phyloP scores from a whole-genome alignment of 257 asterid species.

The Echites panduratus region DNA sequence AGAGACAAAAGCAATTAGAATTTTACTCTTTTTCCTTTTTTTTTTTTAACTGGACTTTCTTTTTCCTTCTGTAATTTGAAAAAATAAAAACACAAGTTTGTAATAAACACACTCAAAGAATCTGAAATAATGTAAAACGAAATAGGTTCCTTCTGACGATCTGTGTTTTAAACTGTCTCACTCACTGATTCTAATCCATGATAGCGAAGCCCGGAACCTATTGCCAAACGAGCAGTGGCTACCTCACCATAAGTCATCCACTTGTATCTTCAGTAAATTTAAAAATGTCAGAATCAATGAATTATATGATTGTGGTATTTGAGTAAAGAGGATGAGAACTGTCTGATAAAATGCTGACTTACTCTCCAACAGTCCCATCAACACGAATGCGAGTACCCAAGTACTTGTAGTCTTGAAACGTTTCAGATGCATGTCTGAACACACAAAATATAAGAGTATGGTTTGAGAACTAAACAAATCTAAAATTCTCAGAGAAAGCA shows the following conservation, averaged over 20 bases:
- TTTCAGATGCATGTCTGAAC: constrained; percentile 67
- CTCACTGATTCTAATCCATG: constrained; percentile 67
- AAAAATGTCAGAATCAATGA: neutral
- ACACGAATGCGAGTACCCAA: constrained; percentile 83
- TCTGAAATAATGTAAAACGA: neutral
- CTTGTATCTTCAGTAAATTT: constrained; percentile 54
- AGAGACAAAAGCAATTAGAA: neutral
- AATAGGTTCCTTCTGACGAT: neutral
- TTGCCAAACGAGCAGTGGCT: constrained; percentile 76
- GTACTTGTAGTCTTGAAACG: constrained; percentile 78
- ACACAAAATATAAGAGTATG: constrained; percentile 9
- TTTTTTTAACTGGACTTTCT: neutral
- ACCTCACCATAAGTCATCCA: constrained; percentile 98
- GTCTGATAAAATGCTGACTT: constrained; percentile 30
- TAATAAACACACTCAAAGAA: neutral
- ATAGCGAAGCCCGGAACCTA: constrained; percentile 80
- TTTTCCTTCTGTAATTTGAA: neutral
- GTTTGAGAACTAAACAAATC: neutral
- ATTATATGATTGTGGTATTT: neutral
- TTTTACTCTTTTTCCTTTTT: neutral
- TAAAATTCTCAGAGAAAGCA: neutral
- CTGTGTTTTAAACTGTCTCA: constrained; percentile 2
- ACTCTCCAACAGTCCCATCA: constrained; percentile 98
- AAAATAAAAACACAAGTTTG: neutral
- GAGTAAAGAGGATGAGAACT: neutral